Evolutionary conservation across 495 filamentous ascomycete species (phyloP).

Genomic region (Parachaetomium inaequale): DNA sequence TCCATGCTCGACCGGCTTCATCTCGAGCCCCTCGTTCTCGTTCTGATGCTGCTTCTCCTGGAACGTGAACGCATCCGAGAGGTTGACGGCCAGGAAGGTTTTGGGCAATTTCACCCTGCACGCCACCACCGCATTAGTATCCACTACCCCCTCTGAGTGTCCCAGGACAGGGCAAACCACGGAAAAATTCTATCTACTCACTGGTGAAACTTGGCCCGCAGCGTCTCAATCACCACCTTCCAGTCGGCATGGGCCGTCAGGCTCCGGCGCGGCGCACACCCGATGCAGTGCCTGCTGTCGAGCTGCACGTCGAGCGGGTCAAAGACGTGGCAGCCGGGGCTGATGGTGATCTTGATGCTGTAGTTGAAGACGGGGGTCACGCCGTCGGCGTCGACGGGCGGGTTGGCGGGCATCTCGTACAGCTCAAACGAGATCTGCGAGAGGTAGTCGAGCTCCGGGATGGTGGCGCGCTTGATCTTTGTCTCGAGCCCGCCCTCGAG

Average conservation of each 20-base stretch:
- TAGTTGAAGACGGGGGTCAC: constrained; percentile 72
- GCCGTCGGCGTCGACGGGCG: constrained; percentile 40
- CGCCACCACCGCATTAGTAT: constrained; percentile 13
- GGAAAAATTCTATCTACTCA: constrained; percentile 55
- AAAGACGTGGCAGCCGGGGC: constrained; percentile 90
- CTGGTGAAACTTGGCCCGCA: constrained; percentile 92
- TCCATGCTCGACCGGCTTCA: constrained; percentile 3
- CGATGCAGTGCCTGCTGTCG: constrained; percentile 91
- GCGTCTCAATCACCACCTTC: constrained; percentile 90
- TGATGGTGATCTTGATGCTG: constrained; percentile 92
- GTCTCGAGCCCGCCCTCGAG: constrained; percentile 93
- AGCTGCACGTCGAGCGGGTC: constrained; percentile 94
- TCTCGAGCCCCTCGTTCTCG: constrained; percentile 14
- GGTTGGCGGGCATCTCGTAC: constrained; percentile 84
- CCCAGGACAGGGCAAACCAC: neutral
- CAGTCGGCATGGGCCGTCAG: constrained; percentile 90
- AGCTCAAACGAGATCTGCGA: constrained; percentile 96
- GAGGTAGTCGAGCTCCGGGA: constrained; percentile 97
- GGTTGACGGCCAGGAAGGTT: constrained; percentile 85
- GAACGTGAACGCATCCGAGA: constrained; percentile 66
- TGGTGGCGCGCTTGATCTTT: constrained; percentile 82
- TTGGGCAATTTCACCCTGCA: constrained; percentile 87
- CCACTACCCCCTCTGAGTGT: too few species aligned
- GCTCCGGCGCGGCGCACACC: constrained; percentile 81
- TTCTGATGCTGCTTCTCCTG: constrained; percentile 40